These are phyloP conservation scores for Linum tenue DNA, from an alignment of 345 rosid species.

Conservation along the genomic window DNA sequence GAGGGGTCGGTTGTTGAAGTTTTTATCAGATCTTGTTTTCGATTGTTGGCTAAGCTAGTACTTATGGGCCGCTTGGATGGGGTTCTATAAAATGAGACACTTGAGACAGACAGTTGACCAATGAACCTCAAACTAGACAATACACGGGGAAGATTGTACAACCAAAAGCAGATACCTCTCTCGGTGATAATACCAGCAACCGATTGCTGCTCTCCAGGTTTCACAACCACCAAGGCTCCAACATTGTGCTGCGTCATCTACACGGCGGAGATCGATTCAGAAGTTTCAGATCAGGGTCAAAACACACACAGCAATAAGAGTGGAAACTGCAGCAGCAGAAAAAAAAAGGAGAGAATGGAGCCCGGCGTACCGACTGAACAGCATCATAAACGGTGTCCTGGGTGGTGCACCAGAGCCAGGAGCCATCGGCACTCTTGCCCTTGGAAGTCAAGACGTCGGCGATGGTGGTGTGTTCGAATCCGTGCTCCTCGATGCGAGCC, in stretches of 20 bases:
- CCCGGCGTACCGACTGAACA: conserved; percentile 69
- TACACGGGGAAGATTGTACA: too few species aligned
- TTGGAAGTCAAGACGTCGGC: conserved; percentile 64
- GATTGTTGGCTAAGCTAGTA: too few species aligned
- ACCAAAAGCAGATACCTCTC: conserved; percentile 45
- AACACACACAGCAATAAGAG: background rate
- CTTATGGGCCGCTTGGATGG: too few species aligned
- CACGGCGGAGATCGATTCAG: background rate
- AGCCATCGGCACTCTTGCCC: conserved; percentile 90
- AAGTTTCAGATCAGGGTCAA: background rate
- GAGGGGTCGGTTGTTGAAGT: too few species aligned
- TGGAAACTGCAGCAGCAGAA: background rate
- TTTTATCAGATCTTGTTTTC: too few species aligned
- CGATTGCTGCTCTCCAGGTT: conserved; percentile 77
- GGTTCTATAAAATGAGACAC: too few species aligned
- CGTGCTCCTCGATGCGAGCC: conserved; percentile 77
- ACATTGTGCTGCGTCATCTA: conserved; percentile 99
- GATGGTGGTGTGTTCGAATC: conserved; percentile 86
- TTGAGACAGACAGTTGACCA: too few species aligned
- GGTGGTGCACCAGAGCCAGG: conserved; percentile 99
- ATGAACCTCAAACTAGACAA: too few species aligned
- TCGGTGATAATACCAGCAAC: conserved; percentile 95
- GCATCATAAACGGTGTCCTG: conserved; percentile 86
- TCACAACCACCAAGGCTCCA: conserved; percentile 93
- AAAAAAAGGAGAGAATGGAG: background rate